Base-by-base conservation (phyloP, 208 protist species). In the Balamuthia mandrillaris region DNA sequence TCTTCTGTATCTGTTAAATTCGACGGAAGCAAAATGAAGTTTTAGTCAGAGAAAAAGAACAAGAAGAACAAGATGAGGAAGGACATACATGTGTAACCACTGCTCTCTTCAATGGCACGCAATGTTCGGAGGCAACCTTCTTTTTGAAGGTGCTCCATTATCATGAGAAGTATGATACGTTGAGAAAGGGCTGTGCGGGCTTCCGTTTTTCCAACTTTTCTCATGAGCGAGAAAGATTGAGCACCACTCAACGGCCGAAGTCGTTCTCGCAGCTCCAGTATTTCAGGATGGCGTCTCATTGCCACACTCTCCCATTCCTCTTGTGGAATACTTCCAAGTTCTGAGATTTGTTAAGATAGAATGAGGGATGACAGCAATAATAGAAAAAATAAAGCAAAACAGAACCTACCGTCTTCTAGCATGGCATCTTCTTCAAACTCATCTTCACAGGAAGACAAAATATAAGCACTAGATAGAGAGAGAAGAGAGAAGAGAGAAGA, bases 211-310 rank as follows among this genome's bases (percentile, higher is more conserved):
- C 18, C 4, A 4, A 27, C 66, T 3, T 51, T 5, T 18, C 33
- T 49, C 70, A 60, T 60, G 41, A 42, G 70, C 14, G 45, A 52
- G 31, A 79, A 79, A 16, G 70, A 79, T 6, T 27, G 45, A 7
- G 42, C 21, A 33, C 70, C 70, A n/a, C 41, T 77, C 1, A 90
- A 49, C 58, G 87, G 87, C 42, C 87, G 74, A 0, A 87, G 45
- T 35, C 87, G 31, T 54, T 90, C 87, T 35, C 84, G 65, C 21
- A 90, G 42, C 29, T 90, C 87, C 29, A 90, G 86, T 27, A 90
- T 81, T 81, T 90, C 82, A 37, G 87, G 77, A 66, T 90, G 87
- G 14, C 83, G 51, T 24, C 84, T 41, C 82, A 90, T 77, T 7
- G 66, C 60, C 27, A 74, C 51, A 10, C 65, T 42, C n/a, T 74